phyloP scores from a whole-genome alignment of 768 basidiomycete genomes.

The Boletus coccyginus region DNA sequence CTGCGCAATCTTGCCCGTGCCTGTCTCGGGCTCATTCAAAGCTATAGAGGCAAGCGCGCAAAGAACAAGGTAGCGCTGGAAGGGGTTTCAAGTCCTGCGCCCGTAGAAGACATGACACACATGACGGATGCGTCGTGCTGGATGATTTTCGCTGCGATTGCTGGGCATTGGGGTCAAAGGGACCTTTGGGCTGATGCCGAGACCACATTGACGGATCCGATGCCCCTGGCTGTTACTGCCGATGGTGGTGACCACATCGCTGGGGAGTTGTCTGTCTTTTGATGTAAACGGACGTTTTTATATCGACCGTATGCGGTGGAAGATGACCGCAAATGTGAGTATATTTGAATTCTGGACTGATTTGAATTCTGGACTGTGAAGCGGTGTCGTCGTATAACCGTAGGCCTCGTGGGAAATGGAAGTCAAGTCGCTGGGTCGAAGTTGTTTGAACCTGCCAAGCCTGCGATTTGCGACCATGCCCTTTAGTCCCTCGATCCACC shows the following conservation, averaged over 20 bases:
- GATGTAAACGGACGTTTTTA: conserved; percentile 9
- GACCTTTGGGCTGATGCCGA: conserved; percentile 82
- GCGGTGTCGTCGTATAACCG: not conserved
- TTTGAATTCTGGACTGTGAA: not conserved
- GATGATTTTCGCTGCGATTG: conserved; percentile 66
- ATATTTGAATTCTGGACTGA: not conserved
- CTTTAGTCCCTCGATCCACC: not conserved
- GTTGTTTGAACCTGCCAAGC: not conserved
- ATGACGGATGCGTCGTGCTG: conserved; percentile 58
- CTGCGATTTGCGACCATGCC: conserved; percentile 4
- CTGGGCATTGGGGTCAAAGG: conserved; percentile 71
- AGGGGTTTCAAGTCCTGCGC: not conserved
- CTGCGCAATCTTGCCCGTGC: conserved; percentile 73
- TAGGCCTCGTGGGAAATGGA: conserved; percentile 24
- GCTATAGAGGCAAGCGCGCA: conserved; percentile 18
- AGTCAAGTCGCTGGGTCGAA: conserved; percentile 1
- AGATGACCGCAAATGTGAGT: conserved; percentile 7
- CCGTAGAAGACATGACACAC: conserved; percentile 24
- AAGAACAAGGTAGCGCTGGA: conserved; percentile 9
- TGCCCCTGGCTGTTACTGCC: not conserved
- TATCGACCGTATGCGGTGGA: not conserved
- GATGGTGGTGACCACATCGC: not conserved
- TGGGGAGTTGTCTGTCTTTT: not conserved
- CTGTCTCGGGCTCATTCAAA: conserved; percentile 54
- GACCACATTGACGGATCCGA: conserved; percentile 35